Conservation (phyloP, 163 green algal genomes). For the Chloromonas sp. region DNA sequence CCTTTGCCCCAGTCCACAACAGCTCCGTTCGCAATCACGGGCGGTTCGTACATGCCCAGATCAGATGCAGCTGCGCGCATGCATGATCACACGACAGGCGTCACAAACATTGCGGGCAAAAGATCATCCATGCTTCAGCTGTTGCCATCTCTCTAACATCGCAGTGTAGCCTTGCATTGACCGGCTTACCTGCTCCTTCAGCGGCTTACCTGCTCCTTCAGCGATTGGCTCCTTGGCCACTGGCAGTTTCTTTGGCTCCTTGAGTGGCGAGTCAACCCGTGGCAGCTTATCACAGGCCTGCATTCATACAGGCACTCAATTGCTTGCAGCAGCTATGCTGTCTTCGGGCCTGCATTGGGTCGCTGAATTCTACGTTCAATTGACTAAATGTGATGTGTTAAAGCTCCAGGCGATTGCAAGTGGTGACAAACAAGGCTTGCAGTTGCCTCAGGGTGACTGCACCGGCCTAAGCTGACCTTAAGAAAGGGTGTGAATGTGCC, state of each 20-base stretch:
- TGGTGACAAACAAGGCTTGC: too few relatives aligned
- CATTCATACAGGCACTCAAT: not conserved
- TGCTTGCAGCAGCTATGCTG: too few relatives aligned
- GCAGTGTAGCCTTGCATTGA: too few relatives aligned
- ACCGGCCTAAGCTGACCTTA: not conserved
- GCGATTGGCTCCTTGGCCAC: not conserved
- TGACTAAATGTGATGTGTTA: too few relatives aligned
- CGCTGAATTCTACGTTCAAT: too few relatives aligned
- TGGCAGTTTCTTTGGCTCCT: not conserved
- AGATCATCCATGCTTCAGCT: not conserved
- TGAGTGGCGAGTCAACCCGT: not conserved
- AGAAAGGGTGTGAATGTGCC: slow-evolving; percentile 56
- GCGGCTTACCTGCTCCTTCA: too few relatives aligned
- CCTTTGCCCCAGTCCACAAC: not conserved
- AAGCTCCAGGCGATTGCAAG: too few relatives aligned
- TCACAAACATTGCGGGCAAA: not conserved
- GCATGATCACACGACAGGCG: not conserved
- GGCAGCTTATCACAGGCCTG: not conserved
- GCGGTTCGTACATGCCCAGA: slow-evolving; percentile 30
- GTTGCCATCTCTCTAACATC: not conserved
- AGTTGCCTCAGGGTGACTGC: too few relatives aligned
- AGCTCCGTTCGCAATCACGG: not conserved
- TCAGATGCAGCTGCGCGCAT: not conserved
- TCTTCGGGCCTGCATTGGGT: too few relatives aligned
- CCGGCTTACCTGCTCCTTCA: too few relatives aligned